Percentiles rank a stretch among this genome's conserved stretches.
These are phyloP conservation scores for Sarocladium strictum DNA, from an alignment of 2,329 filamentous ascomycete genomes.

Conservation along the genomic window DNA sequence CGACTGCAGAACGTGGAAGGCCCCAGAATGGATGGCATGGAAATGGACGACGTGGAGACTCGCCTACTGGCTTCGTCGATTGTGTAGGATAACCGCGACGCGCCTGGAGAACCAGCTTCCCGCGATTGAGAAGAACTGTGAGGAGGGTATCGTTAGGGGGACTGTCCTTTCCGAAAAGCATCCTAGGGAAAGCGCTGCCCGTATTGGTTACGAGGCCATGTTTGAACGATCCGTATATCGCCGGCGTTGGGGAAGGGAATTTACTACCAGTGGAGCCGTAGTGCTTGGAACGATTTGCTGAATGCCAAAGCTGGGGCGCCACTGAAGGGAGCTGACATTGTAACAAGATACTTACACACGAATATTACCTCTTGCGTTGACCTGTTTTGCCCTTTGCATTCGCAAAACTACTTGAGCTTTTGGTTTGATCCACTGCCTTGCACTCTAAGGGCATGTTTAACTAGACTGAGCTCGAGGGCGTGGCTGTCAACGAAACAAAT, in stretches of 20 bases:
- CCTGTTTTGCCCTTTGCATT: too few species aligned
- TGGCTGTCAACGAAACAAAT: too few species aligned
- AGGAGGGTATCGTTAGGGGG: neutral
- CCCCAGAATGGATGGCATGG: constrained; percentile 35
- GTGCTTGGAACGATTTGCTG: neutral
- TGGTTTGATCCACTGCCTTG: too few species aligned
- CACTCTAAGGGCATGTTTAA: too few species aligned
- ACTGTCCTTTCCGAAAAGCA: neutral
- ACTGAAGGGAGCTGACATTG: neutral
- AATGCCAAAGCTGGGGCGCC: neutral
- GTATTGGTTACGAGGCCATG: neutral
- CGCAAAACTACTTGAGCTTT: too few species aligned
- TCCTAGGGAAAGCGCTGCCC: neutral
- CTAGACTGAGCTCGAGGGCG: too few species aligned
- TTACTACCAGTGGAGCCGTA: neutral
- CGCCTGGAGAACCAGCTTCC: constrained; percentile 12
- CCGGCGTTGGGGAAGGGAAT: constrained; percentile 2
- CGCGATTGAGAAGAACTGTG: neutral
- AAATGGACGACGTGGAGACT: constrained; percentile 40
- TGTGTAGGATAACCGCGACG: constrained; percentile 27
- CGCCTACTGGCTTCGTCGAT: constrained; percentile 37
- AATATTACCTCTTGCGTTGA: neutral
- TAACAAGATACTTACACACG: neutral
- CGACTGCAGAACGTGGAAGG: constrained; percentile 36
- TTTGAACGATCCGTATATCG: neutral